Percentiles rank a stretch among this genome's conserved stretches.
Conservation (phyloP, 1,139 yeast genomes). For the Yamadazyma friedrichii region DNA sequence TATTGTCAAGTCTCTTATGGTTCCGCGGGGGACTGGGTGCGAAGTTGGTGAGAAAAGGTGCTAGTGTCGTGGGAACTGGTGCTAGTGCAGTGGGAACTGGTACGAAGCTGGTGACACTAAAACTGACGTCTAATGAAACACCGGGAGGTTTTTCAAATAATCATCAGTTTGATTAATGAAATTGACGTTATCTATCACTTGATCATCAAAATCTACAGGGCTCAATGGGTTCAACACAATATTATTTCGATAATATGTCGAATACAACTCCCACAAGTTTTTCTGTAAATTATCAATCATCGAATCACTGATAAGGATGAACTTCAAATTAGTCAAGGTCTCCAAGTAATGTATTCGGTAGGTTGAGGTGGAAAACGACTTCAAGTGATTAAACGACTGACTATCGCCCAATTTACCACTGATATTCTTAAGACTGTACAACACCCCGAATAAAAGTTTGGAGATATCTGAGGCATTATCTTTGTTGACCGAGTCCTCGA, state of each 20-base stretch:
- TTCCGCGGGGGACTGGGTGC: no score
- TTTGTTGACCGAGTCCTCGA: slow-evolving; percentile 39
- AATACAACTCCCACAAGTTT: slow-evolving; percentile 66
- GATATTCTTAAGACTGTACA: slow-evolving; percentile 75
- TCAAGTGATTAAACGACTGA: slow-evolving; percentile 44
- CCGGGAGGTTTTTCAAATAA: slow-evolving; percentile 29
- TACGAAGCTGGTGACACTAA: no score
- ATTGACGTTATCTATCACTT: slow-evolving; percentile 37
- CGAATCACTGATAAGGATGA: slow-evolving; percentile 73
- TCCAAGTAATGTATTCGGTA: slow-evolving; percentile 80
- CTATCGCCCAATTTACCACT: slow-evolving; percentile 59
- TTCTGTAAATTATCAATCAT: slow-evolving; percentile 57
- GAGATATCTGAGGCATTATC: slow-evolving; percentile 64
- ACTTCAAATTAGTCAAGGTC: slow-evolving; percentile 74
- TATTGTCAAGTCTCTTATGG: no score
- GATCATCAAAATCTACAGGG: slow-evolving; percentile 50
- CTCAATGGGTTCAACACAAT: slow-evolving; percentile 65
- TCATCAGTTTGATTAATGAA: slow-evolving; percentile 48
- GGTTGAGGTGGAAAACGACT: slow-evolving; percentile 67
- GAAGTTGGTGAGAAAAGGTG: no score
- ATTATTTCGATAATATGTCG: slow-evolving; percentile 62
- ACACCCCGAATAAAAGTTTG: slow-evolving; percentile 83
- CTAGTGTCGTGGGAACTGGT: no score
- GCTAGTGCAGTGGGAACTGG: no score
- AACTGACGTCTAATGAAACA: slow-evolving; percentile 18